Evolutionary conservation across 2,329 filamentous ascomycete genomes (phyloP).

Genomic region (Scorias spongiosa): DNA sequence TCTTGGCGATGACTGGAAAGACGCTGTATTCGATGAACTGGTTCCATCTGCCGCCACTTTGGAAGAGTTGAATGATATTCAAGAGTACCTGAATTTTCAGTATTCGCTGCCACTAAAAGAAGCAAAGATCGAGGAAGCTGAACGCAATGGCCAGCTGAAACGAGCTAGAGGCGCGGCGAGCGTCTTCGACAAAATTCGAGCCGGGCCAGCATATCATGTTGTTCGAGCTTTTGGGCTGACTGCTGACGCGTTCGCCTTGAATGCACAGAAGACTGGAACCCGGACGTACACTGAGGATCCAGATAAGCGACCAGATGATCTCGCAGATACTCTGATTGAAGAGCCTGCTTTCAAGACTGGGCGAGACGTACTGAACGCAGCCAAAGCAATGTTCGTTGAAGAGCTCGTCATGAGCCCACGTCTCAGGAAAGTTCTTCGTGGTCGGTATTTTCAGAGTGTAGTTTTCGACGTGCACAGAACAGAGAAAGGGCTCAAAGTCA

Average conservation of each 20-base stretch:
- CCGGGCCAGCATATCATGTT: conserved; percentile 62
- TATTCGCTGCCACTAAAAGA: conserved; percentile 78
- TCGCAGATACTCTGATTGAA: conserved; percentile 64
- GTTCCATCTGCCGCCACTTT: conserved; percentile 67
- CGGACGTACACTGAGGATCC: conserved; percentile 78
- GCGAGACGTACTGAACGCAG: conserved; percentile 59
- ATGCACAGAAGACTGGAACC: conserved; percentile 62
- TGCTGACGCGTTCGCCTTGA: conserved; percentile 75
- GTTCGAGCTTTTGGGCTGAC: conserved; percentile 84
- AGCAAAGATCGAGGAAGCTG: conserved; percentile 46
- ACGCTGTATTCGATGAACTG: conserved; percentile 67
- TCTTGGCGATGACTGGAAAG: conserved; percentile 42
- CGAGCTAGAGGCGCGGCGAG: conserved; percentile 71
- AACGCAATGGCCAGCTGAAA: conserved; percentile 52
- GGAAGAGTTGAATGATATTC: conserved; percentile 90
- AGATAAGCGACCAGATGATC: conserved; percentile 61
- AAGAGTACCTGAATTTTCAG: conserved; percentile 92
- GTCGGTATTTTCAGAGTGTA: conserved; percentile 68
- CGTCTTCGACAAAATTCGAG: conserved; percentile 70
- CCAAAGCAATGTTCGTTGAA: conserved; percentile 78
- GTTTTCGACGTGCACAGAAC: conserved; percentile 79
- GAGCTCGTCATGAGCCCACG: conserved; percentile 78
- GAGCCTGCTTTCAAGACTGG: conserved; percentile 61
- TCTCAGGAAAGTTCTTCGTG: conserved; percentile 74
- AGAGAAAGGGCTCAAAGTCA: conserved; percentile 83